Evolutionary conservation across 345 rosid species (phyloP).

Genomic region (Eucalyptus cloeziana): DNA sequence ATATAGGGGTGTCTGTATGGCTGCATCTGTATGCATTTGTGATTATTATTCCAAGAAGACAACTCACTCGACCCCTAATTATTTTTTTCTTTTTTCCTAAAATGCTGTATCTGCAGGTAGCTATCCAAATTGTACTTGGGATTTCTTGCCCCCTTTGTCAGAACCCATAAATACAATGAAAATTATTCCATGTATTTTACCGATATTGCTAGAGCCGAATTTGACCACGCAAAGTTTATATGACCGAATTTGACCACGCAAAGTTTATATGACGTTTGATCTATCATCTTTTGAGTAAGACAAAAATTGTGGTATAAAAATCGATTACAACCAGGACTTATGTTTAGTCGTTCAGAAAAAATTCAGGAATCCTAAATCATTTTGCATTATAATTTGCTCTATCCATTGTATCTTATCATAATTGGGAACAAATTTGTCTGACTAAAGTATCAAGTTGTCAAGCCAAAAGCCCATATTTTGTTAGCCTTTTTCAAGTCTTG

Average conservation of each 20-base stretch:
- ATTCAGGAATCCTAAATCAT: accelerated
- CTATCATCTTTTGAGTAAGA: background rate
- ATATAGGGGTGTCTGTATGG: background rate
- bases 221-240: background rate
- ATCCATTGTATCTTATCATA: accelerated
- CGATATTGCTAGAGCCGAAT: background rate
- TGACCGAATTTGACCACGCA: background rate
- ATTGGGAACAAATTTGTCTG: too few relatives aligned
- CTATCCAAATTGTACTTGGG: background rate
- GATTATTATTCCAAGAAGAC: background rate
- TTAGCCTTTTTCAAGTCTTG: background rate
- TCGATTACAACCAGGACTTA: accelerated
- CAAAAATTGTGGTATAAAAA: background rate
- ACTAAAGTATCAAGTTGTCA: background rate
- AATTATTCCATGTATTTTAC: background rate
- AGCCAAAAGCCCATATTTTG: background rate
- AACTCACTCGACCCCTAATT: constrained; percentile 1
- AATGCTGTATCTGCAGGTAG: background rate
- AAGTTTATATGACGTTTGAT: background rate
- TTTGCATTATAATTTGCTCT: background rate
- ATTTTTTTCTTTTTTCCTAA: background rate
- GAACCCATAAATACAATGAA: background rate
- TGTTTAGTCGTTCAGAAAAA: background rate
- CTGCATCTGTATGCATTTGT: background rate
- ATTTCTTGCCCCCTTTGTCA: background rate